A percentile compares a stretch with the other conserved stretches of the same genome.
phyloP scores from a whole-genome alignment of 345 rosid species.

The Salix dunnii region DNA sequence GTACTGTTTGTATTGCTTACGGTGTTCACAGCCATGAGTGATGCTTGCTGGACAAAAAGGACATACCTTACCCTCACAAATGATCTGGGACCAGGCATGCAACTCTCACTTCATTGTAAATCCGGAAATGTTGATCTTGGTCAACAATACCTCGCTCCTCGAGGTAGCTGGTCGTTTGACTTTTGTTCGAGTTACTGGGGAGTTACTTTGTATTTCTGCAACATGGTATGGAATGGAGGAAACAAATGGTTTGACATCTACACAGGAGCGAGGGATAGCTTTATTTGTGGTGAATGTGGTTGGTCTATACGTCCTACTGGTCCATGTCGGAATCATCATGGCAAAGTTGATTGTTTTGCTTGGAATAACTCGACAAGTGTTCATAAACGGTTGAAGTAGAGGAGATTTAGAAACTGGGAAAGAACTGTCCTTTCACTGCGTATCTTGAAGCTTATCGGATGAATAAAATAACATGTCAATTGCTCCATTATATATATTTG shows the following conservation, averaged over 20 bases:
- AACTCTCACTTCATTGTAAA: neutral
- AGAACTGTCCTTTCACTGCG: neutral
- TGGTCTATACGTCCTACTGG: neutral
- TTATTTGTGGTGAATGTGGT: neutral
- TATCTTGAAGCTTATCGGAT: too few relatives aligned
- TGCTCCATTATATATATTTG: too few relatives aligned
- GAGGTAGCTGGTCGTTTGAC: neutral
- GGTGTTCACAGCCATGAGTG: neutral
- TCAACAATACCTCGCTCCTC: neutral
- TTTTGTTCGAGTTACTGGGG: too few relatives aligned
- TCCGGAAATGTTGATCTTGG: neutral
- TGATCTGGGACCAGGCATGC: neutral
- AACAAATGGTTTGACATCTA: neutral
- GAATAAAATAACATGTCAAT: too few relatives aligned
- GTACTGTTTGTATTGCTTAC: too few relatives aligned
- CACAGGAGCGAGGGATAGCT: neutral
- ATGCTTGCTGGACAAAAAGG: neutral
- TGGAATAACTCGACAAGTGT: neutral
- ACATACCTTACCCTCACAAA: neutral
- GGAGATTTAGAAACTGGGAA: neutral
- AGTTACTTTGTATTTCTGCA: neutral
- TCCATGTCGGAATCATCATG: neutral
- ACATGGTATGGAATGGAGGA: neutral
- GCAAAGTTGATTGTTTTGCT: neutral
- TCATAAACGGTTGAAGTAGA: too few relatives aligned